Base-by-base conservation (phyloP, 345 rosid genomes). In the Brassica incana region DNA sequence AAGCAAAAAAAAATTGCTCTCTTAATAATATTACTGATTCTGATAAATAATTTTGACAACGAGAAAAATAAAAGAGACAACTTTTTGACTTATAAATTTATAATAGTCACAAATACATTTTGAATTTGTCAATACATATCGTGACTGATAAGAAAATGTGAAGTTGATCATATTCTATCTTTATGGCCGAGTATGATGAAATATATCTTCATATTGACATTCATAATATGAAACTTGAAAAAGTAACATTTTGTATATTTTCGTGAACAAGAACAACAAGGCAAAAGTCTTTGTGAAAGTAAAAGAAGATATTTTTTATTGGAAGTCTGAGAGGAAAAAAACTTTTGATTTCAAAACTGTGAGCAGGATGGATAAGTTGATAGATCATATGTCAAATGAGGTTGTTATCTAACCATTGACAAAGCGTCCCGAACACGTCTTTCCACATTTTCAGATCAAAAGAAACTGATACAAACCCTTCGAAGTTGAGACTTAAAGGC, bases 381-480 rank as follows among this genome's bases (percentile, higher is more conserved):
- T 15, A 60, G 32, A 60, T 6, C 12, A 67, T 67, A n/a, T 38
- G 45, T 68, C 11, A 30, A 77, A 69, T 5, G 74, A 69, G 63
- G 54, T 1, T 11, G 61, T 61, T 45, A 27, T 61, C 80, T 69
- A 77, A 77, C 52, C 52, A 69, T 69, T 69, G 74, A 77, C 80
- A 68, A 60, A 69, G 23, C 20, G 62, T 77, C 35, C 52, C 15
- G 14, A 60, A 69, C 80, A 69, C 80, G 80, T 77, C 50, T 60
- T 68, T 43, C 69, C 5, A 67, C 48, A 9, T 43, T 69, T 68
- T 60, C 61, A 76, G 61, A 29, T 29, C 25, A 23, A 66, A 54
- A 23, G 5, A 67, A 67, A 40, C 32, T 67, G 60, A 67, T 48
- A 12, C 43, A 67, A 18, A 50, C 50, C 63, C 1, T n/a, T n/a